A percentile compares a stretch with the other conserved stretches of the same genome.
These are phyloP conservation scores for Scheffersomyces segobiensis DNA, from an alignment of 1,139 yeast species.

Conservation along the genomic window DNA sequence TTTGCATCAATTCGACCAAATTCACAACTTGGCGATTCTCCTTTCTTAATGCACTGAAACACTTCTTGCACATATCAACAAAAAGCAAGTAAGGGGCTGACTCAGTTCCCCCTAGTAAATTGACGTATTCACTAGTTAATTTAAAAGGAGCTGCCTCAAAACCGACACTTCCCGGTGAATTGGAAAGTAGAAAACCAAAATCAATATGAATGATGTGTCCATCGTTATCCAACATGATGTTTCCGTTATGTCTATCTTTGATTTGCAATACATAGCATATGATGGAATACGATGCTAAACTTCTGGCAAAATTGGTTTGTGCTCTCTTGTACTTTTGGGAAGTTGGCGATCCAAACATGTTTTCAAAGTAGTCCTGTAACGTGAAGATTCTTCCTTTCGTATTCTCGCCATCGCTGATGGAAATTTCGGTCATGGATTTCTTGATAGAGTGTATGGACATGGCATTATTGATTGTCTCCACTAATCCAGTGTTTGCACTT, in stretches of 20 bases:
- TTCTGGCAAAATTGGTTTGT: constrained; percentile 77
- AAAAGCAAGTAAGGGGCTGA: constrained; percentile 61
- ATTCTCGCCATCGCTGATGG: constrained; percentile 65
- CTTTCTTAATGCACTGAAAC: constrained; percentile 71
- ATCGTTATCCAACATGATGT: constrained; percentile 88
- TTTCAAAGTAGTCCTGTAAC: constrained; percentile 71
- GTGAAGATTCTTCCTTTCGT: constrained; percentile 70
- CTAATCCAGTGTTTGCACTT: constrained; percentile 86
- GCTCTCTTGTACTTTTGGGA: constrained; percentile 63
- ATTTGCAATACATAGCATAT: constrained; percentile 87
- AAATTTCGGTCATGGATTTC: constrained; percentile 79
- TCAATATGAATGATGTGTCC: constrained; percentile 96
- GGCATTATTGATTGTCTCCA: constrained; percentile 94
- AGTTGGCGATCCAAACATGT: constrained; percentile 65
- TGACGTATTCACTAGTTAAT: constrained; percentile 83
- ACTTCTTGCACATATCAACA: constrained; percentile 60
- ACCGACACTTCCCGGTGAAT: constrained; percentile 94
- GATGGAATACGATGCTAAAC: constrained; percentile 86
- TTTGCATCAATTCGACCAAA: constrained; percentile 91
- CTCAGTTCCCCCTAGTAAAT: constrained; percentile 76
- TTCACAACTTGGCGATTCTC: constrained; percentile 72
- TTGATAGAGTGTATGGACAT: constrained; percentile 91
- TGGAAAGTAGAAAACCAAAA: constrained; percentile 88
- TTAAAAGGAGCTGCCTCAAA: constrained; percentile 98
- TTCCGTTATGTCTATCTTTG: constrained; percentile 95